A percentile compares a stretch with the other conserved stretches of the same genome.
phyloP scores from a whole-genome alignment of 2,329 filamentous ascomycete genomes.

The Epicoccum nigrum region DNA sequence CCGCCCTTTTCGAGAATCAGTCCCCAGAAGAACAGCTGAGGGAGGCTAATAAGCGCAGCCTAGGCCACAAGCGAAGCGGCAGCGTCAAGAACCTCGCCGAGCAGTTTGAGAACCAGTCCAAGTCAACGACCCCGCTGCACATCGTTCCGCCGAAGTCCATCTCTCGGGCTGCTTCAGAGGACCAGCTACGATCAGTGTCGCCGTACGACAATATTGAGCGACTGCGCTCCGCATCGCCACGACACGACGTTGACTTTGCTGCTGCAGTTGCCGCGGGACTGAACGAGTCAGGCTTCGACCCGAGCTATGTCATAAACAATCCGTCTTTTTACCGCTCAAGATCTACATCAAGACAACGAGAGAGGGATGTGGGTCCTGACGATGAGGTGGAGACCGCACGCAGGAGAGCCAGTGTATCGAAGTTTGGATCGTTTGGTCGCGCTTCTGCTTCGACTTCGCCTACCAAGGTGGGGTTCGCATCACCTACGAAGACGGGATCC shows the following conservation, averaged over 20 bases:
- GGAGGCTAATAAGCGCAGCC: slow-evolving; percentile 18
- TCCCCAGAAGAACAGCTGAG: slow-evolving; percentile 16
- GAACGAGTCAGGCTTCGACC: slow-evolving; percentile 55
- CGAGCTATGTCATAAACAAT: slow-evolving; percentile 53
- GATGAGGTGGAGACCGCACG: slow-evolving; percentile 42
- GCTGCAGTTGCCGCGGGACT: slow-evolving; percentile 55
- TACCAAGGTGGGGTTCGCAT: slow-evolving; percentile 30
- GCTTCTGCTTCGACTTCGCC: slow-evolving; percentile 40
- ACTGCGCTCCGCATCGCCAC: slow-evolving; percentile 30
- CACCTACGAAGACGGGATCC: slow-evolving; percentile 31
- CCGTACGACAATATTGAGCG: slow-evolving; percentile 24
- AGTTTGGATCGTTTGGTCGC: slow-evolving; percentile 38
- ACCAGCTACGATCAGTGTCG: slow-evolving; percentile 23
- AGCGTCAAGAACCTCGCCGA: slow-evolving; percentile 33
- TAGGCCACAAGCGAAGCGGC: slow-evolving; percentile 24
- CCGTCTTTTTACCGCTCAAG: slow-evolving; percentile 38
- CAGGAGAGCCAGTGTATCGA: slow-evolving; percentile 38
- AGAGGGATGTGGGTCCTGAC: slow-evolving; percentile 39
- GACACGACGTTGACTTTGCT: slow-evolving; percentile 54
- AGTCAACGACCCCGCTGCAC: slow-evolving; percentile 26
- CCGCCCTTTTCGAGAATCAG: slow-evolving; percentile 40
- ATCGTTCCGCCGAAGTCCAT: slow-evolving; percentile 20
- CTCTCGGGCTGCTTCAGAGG: slow-evolving; percentile 24
- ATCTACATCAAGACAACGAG: slow-evolving; percentile 33
- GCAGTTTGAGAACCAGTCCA: slow-evolving; percentile 31